Evolutionary conservation across 2,329 filamentous ascomycete genomes (phyloP), one percentile per base, ranked within the genome.

Genomic region (Scedosporium apiospermum): DNA sequence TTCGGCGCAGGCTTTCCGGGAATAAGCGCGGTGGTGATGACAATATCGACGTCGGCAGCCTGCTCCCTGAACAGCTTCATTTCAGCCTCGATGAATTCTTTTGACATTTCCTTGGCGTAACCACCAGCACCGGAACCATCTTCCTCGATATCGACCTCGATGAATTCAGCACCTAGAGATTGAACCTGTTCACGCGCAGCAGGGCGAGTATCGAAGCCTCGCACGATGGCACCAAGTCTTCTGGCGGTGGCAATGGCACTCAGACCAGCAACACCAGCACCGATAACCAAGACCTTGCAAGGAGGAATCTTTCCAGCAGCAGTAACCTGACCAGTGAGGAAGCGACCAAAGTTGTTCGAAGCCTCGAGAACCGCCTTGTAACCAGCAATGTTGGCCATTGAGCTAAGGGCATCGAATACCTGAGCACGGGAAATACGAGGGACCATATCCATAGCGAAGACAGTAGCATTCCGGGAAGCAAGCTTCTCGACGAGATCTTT

Each of bases 31-130:
- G 92, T 96, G 1, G 91, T 96, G 71, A 96, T 89, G 65, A 96
- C 89, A 66, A 96, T 96, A 73, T 96, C 91, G 60, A 96, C 91
- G 46, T 96, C 92, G 64, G 85, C 83, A 65, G 89, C 90, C 73
- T 96, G 92, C 67, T 95, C 89, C 71, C 90, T 86, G 75, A 96
- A 96, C 0, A 96, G 81, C 73, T 90, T 93, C 91, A 96, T 96
- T 73, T 96, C 91, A 5, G 91, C 91, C 65, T 91, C 90, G 72
- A 95, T 91, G 70, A 96, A 96, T 67, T 93, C 91, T 70, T 93
- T 92, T 62, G 90, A 95, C 91, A 96, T 96, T 71, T 93, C 90
- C 71, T 96, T 96, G 61, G 90, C 91, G 70, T 96, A 96, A 16
- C 92, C 92, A 30, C 92, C 91, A 7, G 89, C 86, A 2, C 91